Evolutionary conservation across 495 filamentous ascomycete genomes (phyloP).

Genomic region (Penicillium argentinense): DNA sequence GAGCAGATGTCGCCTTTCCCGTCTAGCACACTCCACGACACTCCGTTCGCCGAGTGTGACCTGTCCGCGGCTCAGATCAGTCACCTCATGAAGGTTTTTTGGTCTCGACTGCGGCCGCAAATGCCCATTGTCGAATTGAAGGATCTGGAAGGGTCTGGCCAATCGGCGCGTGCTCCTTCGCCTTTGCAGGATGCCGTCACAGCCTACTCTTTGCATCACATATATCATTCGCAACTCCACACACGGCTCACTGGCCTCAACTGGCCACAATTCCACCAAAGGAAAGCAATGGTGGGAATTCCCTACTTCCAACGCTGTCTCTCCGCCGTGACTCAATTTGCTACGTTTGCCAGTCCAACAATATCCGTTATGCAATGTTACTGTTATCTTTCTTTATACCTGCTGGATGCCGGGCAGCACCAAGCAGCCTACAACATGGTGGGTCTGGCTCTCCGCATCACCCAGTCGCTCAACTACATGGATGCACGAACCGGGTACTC

Average conservation of each 20-base stretch:
- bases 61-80: slow-evolving; percentile 19
- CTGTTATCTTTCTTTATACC: slow-evolving; percentile 21
- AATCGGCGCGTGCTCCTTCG: background rate
- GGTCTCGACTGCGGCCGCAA: slow-evolving; percentile 16
- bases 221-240: slow-evolving; percentile 24
- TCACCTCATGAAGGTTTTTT: slow-evolving; percentile 24
- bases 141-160: slow-evolving; percentile 6
- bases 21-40: slow-evolving; percentile 6
- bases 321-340: slow-evolving; percentile 19
- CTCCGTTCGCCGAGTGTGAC: slow-evolving; percentile 7
- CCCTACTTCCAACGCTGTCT: slow-evolving; percentile 30
- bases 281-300: slow-evolving; percentile 7
- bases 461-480: slow-evolving; percentile 25
- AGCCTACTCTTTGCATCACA: slow-evolving; percentile 23
- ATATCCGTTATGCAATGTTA: slow-evolving; percentile 26
- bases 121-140: slow-evolving; percentile 18
- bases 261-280: slow-evolving; percentile 18
- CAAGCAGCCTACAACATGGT: slow-evolving; percentile 35
- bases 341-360: slow-evolving; percentile 18
- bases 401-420: slow-evolving; percentile 25
- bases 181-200: slow-evolving; percentile 25
- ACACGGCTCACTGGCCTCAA: slow-evolving; percentile 24
- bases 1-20: slow-evolving; percentile 14
- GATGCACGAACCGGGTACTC: background rate
- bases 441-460: slow-evolving; percentile 28